Conservation (phyloP, 176 grass and related monocot species). For the Oropetium thomaeum region DNA sequence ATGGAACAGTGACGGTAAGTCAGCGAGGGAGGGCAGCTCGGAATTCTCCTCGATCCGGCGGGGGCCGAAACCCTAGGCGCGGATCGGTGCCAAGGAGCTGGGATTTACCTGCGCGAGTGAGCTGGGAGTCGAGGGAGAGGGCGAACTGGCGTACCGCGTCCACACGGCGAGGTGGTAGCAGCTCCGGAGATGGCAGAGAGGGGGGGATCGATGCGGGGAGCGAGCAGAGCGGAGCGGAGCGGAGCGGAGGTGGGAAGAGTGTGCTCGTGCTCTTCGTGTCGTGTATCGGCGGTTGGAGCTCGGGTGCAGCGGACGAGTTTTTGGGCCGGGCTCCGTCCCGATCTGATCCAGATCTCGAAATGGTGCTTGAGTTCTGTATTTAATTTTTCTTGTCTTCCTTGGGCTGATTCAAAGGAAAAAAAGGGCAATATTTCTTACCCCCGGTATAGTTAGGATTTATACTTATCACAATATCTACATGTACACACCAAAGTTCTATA, state of each 20-base stretch:
- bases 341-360: constrained; percentile 27
- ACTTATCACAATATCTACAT: too few relatives aligned
- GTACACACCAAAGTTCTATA: too few relatives aligned
- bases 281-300: constrained; percentile 6
- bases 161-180: not conserved
- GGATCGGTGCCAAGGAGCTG: constrained; percentile 10
- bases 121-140: too few relatives aligned
- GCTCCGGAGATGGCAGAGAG: constrained; percentile 1
- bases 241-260: not conserved
- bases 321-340: not conserved
- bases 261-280: constrained; percentile 21
- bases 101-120: constrained; percentile 29
- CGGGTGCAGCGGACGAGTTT: not conserved
- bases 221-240: not conserved
- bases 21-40: constrained; percentile 21
- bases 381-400: not conserved
- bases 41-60: constrained; percentile 43
- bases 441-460: too few relatives aligned
- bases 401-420: too few relatives aligned
- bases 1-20: not conserved
- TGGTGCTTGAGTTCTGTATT: not conserved
- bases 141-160: not conserved
- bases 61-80: constrained; percentile 37
- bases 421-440: too few relatives aligned
- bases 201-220: not conserved